Evolutionary conservation across 305 asterid genomes (phyloP).

Genomic region (Salvia sclarea): DNA sequence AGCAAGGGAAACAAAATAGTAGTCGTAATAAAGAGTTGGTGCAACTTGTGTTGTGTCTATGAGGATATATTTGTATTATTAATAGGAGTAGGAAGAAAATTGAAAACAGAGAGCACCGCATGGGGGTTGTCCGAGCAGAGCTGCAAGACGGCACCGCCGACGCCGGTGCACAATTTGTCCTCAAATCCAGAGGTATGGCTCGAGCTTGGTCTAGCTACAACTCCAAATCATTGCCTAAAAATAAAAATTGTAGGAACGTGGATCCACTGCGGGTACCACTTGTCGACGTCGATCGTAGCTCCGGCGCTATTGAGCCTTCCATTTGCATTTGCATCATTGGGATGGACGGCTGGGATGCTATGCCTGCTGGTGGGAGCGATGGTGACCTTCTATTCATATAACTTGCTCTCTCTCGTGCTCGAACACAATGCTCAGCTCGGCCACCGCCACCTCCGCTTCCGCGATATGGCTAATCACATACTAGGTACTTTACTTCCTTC

Average conservation of each 20-base stretch:
- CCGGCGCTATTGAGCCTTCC: constrained; percentile 83
- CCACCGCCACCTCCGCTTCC: constrained; percentile 66
- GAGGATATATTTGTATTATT: no score
- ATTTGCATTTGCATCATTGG: constrained; percentile 71
- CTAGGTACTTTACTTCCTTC: constrained; percentile 43
- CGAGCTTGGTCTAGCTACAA: no score
- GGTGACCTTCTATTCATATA: constrained; percentile 72
- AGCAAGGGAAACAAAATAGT: no score
- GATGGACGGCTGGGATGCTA: constrained; percentile 70
- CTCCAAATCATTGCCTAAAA: no score
- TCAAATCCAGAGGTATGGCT: constrained; percentile 83
- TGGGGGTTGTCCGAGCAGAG: constrained; percentile 22
- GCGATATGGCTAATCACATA: constrained; percentile 77
- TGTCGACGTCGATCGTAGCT: constrained; percentile 84
- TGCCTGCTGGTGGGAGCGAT: constrained; percentile 56
- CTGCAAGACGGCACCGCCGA: constrained; percentile 25
- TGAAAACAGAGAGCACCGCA: background rate
- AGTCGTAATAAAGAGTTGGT: no score
- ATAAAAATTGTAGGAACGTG: constrained; percentile 56
- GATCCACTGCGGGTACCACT: constrained; percentile 81
- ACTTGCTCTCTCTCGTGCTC: constrained; percentile 64
- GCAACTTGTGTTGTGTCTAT: no score
- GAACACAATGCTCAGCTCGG: constrained; percentile 73
- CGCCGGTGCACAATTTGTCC: constrained; percentile 89
- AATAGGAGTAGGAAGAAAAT: no score